Evolutionary conservation across 352 stramenopile genomes (phyloP).

Genomic region (Phytophthora agathidicida): DNA sequence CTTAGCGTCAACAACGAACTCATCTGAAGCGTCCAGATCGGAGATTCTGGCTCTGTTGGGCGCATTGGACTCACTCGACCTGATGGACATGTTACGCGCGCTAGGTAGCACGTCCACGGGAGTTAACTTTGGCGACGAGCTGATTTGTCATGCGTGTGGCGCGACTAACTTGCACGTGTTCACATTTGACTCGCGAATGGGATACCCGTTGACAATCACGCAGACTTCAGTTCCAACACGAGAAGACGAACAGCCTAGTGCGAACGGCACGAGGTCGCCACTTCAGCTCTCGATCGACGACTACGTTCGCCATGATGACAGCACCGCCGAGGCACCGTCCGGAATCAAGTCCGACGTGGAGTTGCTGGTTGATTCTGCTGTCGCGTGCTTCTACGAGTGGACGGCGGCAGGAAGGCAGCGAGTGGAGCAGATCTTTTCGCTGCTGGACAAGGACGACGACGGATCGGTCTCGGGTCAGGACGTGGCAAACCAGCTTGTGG

Average conservation of each 20-base stretch:
- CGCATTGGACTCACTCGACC: slow-evolving; percentile 51
- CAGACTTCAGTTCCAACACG: slow-evolving; percentile 13
- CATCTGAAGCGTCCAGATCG: slow-evolving; percentile 13
- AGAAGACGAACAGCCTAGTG: neutral
- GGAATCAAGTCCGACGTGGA: slow-evolving; percentile 67
- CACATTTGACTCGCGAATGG: slow-evolving; percentile 42
- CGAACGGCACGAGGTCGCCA: neutral
- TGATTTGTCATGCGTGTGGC: slow-evolving; percentile 24
- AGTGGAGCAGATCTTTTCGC: slow-evolving; percentile 45
- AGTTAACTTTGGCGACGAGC: neutral
- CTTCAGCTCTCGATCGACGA: slow-evolving; percentile 45
- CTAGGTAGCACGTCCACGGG: slow-evolving; percentile 10
- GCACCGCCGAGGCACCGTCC: slow-evolving; percentile 32
- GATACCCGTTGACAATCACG: slow-evolving; percentile 43
- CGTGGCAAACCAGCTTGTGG: slow-evolving; percentile 47
- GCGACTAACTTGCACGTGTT: slow-evolving; percentile 58
- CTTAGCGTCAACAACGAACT: slow-evolving; percentile 5
- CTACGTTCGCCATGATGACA: slow-evolving; percentile 40
- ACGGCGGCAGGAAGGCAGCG: slow-evolving; percentile 32
- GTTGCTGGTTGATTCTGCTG: slow-evolving; percentile 52
- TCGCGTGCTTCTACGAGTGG: slow-evolving; percentile 55
- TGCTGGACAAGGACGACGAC: slow-evolving; percentile 56
- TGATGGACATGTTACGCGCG: slow-evolving; percentile 50
- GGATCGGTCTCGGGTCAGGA: slow-evolving; percentile 54
- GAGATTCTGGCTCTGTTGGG: slow-evolving; percentile 49